Conservation (phyloP, 169 alveolate genomes). For the Plasmodium vinckei region DNA sequence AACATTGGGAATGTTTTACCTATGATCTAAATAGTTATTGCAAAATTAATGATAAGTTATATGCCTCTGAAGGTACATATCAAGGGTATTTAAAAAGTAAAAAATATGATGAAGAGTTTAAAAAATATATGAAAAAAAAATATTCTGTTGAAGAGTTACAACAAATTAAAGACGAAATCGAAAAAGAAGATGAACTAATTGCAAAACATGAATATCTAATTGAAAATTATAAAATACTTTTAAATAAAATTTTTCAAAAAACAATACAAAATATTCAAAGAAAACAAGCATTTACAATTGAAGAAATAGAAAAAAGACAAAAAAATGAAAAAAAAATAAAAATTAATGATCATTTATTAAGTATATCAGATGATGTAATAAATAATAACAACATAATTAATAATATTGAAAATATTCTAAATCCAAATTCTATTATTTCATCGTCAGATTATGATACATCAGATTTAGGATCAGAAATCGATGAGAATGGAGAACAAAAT, state of each 20-base stretch:
- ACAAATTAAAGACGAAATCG: constrained; percentile 77
- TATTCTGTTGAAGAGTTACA: constrained; percentile 82
- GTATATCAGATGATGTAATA: constrained; percentile 16
- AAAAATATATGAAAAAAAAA: constrained; percentile 88
- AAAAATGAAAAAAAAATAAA: constrained; percentile 12
- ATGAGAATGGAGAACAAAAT: constrained; percentile 70
- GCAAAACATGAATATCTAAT: constrained; percentile 91
- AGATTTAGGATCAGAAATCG: constrained; percentile 49
- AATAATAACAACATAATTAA: constrained; percentile 12
- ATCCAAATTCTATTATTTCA: constrained; percentile 77
- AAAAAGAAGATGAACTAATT: constrained; percentile 82
- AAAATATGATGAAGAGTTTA: constrained; percentile 91
- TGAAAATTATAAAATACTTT: constrained; percentile 85
- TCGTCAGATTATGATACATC: constrained; percentile 83
- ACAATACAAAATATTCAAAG: constrained; percentile 90
- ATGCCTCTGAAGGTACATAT: constrained; percentile 87
- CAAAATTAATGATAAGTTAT: constrained; percentile 86
- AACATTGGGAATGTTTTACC: constrained; percentile 86
- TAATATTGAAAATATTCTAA: constrained; percentile 25
- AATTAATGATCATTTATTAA: constrained; percentile 11
- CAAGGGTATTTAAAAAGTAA: constrained; percentile 87
- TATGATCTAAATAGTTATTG: constrained; percentile 82
- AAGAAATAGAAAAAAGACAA: constrained; percentile 32
- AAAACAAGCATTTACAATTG: constrained; percentile 85
- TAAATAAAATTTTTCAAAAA: constrained; percentile 89